Percentiles rank a stretch among this genome's conserved stretches.
Conservation (phyloP, 176 grass and related monocot species). For the Oryza officinalis region DNA sequence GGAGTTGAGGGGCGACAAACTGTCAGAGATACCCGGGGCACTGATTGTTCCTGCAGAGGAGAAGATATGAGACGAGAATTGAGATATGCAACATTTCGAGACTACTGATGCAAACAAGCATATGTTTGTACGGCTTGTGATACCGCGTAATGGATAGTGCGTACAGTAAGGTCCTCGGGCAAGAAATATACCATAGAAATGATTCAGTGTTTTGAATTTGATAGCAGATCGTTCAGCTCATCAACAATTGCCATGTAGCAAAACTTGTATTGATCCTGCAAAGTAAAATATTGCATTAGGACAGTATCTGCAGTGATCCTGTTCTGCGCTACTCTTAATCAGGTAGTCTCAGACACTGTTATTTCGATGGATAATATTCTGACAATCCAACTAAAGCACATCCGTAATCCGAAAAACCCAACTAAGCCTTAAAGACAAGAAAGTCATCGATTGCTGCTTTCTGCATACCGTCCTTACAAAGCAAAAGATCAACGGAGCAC, state of each 20-base stretch:
- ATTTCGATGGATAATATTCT: not conserved
- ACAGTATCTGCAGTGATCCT: not conserved
- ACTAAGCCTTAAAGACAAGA: not conserved
- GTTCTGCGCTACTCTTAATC: not conserved
- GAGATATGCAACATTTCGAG: not conserved
- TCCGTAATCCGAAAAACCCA: not conserved
- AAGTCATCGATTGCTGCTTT: not conserved
- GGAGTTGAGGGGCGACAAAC: not conserved
- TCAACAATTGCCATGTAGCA: conserved; percentile 63
- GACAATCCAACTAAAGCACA: not conserved
- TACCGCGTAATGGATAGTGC: not conserved
- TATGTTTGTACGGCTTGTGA: not conserved
- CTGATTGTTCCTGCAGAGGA: not conserved
- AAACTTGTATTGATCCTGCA: conserved; percentile 83
- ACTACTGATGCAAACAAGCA: not conserved
- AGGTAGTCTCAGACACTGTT: not conserved
- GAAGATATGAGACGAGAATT: not conserved
- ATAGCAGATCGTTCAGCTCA: conserved; percentile 62
- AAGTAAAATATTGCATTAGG: conserved; percentile 17
- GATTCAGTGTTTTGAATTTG: conserved; percentile 34
- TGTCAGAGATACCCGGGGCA: not conserved
- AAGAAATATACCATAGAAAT: conserved; percentile 29
- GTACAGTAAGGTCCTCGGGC: not conserved
- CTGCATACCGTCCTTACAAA: not conserved
- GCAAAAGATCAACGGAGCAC: not conserved